Conservation (phyloP, 192 early-diverging fungal genomes). For the Martensiomyces pterosporus region DNA sequence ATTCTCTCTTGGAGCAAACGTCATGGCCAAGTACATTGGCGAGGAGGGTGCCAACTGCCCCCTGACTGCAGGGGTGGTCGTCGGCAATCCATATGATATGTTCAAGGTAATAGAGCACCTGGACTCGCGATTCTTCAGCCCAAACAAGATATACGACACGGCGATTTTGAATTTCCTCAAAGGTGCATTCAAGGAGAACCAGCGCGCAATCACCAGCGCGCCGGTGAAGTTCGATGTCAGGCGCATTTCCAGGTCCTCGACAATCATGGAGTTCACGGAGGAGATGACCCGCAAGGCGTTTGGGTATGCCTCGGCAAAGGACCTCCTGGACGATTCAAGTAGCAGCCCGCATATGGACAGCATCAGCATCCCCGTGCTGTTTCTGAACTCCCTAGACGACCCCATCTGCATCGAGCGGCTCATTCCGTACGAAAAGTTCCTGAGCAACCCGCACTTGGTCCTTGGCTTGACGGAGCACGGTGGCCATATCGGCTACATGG, state of each 20-base stretch:
- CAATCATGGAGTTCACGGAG: conserved; percentile 84
- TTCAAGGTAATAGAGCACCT: conserved; percentile 50
- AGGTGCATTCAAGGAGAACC: conserved; percentile 39
- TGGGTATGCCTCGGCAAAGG: conserved; percentile 77
- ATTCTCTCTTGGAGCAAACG: conserved; percentile 91
- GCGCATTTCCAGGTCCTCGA: conserved; percentile 51
- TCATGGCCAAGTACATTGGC: conserved; percentile 86
- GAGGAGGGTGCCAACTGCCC: conserved; percentile 73
- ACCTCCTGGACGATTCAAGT: conserved; percentile 71
- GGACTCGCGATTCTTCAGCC: conserved; percentile 55
- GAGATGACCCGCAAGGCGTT: conserved; percentile 68
- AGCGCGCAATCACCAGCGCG: conserved; percentile 44
- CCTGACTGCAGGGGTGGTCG: conserved; percentile 68
- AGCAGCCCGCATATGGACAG: conserved; percentile 54
- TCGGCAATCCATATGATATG: conserved; percentile 88
- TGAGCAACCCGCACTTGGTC: conserved; percentile 72
- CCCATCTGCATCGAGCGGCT: conserved; percentile 69
- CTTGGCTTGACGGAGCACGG: conserved; percentile 77
- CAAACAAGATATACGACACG: conserved; percentile 53
- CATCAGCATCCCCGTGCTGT: conserved; percentile 76
- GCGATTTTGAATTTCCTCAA: conserved; percentile 54
- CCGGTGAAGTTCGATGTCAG: conserved; percentile 45
- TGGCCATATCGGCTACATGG: conserved; percentile 83
- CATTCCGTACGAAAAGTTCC: conserved; percentile 70
- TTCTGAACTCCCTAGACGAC: conserved; percentile 84